Base-by-base conservation (phyloP, 1,284 basidiomycete species). In the Leucoagaricus sp. region DNA sequence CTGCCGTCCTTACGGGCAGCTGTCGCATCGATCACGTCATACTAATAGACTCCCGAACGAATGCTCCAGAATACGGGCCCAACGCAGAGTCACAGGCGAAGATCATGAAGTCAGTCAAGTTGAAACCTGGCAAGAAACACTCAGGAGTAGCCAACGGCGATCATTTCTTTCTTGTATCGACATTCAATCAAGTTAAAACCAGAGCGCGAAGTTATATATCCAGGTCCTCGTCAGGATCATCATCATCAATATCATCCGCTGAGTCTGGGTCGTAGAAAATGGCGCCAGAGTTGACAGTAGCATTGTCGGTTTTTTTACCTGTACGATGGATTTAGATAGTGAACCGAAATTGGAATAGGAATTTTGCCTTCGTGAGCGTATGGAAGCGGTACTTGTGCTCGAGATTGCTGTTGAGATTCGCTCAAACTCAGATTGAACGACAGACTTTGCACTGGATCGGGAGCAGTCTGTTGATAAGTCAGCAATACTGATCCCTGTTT, bases 401-500 rank as follows among this genome's bases (percentile, higher is more conserved):
- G 81, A 13, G 88, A 87, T 59, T 82, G 80, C 65, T 89, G 86
- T 68, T 97, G 94, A n/a, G 87, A 81, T 13, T 83, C 78, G n/a
- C 93, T 96, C 51, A 96, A 82, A 57, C 76, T 82, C 25, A 97
- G 80, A 69, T 96, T 96, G 79, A 97, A 97, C 0, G 93, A 80
- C 7, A 91, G 71, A 61, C 85, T 80, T 60, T 87, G 82, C 0
- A 84, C 86, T 3, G 84, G 80, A 64, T 88, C 83, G 3, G 72
- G 70, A 25, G 74, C 66, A 40, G 55, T 31, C 58, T 57, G 21
- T 40, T 28, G 42, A 54, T 53, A 53, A 26, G 29, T 50, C 5
- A 49, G 40, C 41, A 33, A 21, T 1, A 7, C 23, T 10, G 12
- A 8, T 3, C 2, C 15, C 25, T 15, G 19, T n/a, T 17, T 15